These are phyloP conservation scores for Borovskyia barvae DNA, from an alignment of 208 protist species.

Conservation along the genomic window DNA sequence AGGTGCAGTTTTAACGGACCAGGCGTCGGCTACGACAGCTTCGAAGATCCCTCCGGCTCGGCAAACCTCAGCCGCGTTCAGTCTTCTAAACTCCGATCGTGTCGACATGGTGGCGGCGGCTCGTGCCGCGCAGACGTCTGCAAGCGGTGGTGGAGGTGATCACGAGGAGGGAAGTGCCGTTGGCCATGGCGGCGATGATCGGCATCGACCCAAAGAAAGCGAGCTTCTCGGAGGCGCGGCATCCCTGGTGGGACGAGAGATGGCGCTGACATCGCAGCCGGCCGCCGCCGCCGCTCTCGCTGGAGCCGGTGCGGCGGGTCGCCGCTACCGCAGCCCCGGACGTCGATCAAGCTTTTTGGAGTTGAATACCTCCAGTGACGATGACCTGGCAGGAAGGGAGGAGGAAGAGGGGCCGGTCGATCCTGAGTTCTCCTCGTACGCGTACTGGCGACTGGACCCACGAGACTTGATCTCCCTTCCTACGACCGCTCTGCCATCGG, in stretches of 20 bases:
- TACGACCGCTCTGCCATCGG: background rate
- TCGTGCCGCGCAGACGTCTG: too few relatives aligned
- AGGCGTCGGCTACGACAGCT: background rate
- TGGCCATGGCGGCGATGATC: too few relatives aligned
- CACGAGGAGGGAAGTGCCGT: too few relatives aligned
- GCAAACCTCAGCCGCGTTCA: conserved; percentile 16
- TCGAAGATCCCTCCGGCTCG: background rate
- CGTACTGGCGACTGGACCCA: conserved; percentile 79
- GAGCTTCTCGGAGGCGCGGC: too few relatives aligned
- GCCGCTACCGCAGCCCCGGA: background rate
- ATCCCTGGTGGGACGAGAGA: too few relatives aligned
- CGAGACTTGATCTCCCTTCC: conserved; percentile 27
- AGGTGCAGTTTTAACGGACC: too few relatives aligned
- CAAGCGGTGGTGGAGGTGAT: too few relatives aligned
- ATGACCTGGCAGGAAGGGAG: too few relatives aligned
- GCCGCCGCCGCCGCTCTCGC: background rate
- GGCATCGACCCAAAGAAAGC: too few relatives aligned
- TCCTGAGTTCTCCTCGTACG: conserved; percentile 69
- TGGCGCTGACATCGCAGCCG: background rate
- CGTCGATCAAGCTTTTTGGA: background rate
- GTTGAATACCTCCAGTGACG: too few relatives aligned
- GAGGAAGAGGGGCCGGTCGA: conserved; percentile 44
- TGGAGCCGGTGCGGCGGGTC: background rate
- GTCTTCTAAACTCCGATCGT: conserved; percentile 4
- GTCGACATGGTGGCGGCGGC: too few relatives aligned